These are phyloP conservation scores for Boletus edulis DNA, from an alignment of 768 basidiomycete genomes.

Conservation along the genomic window DNA sequence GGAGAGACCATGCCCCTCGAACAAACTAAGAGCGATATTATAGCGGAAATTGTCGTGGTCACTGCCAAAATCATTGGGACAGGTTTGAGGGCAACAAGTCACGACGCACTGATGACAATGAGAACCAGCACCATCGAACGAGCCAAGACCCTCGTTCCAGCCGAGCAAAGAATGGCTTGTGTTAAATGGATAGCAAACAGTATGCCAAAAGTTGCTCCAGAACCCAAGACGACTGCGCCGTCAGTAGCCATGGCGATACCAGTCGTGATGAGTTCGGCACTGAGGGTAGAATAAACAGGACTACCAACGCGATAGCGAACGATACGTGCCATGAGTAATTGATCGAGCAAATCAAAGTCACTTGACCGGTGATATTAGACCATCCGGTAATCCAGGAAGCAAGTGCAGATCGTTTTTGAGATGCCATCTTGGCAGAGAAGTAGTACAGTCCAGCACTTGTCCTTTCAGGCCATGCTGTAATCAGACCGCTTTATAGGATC, in stretches of 20 bases:
- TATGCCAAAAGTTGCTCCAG: conserved; percentile 24
- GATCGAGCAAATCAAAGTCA: conserved; percentile 26
- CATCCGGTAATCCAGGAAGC: conserved; percentile 30
- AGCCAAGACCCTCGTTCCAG: conserved; percentile 21
- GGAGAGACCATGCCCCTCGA: conserved; percentile 18
- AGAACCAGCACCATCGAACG: conserved; percentile 18
- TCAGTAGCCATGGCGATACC: conserved; percentile 24
- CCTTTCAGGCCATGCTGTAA: neutral
- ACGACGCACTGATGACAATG: conserved; percentile 5
- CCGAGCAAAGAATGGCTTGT: conserved; percentile 21
- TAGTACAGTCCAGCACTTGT: conserved; percentile 29
- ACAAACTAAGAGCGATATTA: conserved; percentile 16
- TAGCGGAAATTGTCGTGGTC: conserved; percentile 15
- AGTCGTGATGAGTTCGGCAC: conserved; percentile 19
- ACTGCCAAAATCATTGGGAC: neutral
- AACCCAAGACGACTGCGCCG: conserved; percentile 14
- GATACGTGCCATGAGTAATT: conserved; percentile 16
- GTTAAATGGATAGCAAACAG: conserved; percentile 14
- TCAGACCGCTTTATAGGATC: too few species aligned
- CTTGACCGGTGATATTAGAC: conserved; percentile 27
- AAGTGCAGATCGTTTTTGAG: conserved; percentile 23
- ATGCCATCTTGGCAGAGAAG: conserved; percentile 28
- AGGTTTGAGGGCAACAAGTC: neutral
- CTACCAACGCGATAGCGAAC: neutral
- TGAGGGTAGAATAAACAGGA: neutral